Conservation (phyloP, 345 rosid genomes). For the Melastoma malabathricum region DNA sequence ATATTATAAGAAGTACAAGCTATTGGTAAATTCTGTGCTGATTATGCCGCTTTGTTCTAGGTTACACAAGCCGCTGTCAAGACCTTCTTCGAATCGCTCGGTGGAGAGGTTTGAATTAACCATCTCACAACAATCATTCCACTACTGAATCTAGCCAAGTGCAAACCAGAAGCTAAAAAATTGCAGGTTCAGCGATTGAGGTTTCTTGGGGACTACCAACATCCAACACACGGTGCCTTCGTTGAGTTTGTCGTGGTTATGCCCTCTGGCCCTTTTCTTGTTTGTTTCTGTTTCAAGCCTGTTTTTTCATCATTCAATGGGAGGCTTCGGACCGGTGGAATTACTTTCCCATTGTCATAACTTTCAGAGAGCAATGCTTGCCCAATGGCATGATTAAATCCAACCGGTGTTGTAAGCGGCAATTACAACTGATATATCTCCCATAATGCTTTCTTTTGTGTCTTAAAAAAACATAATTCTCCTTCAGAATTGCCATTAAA, state of each 20-base stretch:
- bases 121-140: background rate
- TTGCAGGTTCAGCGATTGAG: conserved; percentile 76
- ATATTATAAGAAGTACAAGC: background rate
- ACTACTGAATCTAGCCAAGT: background rate
- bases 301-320: too few species aligned
- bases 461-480: too few species aligned
- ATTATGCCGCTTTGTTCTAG: conserved; percentile 23
- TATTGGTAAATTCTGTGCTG: background rate
- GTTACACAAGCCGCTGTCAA: conserved; percentile 68
- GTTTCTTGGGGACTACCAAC: conserved; percentile 87
- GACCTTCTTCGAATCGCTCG: conserved; percentile 67
- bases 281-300: background rate
- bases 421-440: too few species aligned
- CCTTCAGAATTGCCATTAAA: too few species aligned
- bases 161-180: background rate
- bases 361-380: too few species aligned
- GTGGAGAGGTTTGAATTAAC: conserved; percentile 66
- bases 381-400: too few species aligned
- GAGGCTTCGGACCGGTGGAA: too few species aligned
- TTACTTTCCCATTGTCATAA: too few species aligned
- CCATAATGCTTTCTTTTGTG: too few species aligned
- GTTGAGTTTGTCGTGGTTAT: conserved; percentile 75
- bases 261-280: background rate
- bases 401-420: too few species aligned
- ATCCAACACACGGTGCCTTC: conserved; percentile 87